Percentiles rank a stretch among this genome's conserved stretches.
These are phyloP conservation scores for Psilocybe azurescens DNA, from an alignment of 768 basidiomycete genomes.

Conservation along the genomic window DNA sequence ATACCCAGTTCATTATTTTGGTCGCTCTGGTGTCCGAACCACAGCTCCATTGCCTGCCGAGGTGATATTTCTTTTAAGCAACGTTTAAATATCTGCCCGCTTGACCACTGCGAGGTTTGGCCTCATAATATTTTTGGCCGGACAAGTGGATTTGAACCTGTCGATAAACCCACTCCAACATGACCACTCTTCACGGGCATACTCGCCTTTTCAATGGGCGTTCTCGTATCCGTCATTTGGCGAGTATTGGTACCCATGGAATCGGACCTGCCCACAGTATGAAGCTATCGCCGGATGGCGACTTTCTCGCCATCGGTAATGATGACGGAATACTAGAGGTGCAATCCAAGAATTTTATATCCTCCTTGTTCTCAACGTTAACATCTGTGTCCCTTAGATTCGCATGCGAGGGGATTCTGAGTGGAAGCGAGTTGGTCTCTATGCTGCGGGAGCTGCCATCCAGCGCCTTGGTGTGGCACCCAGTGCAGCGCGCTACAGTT, in stretches of 20 bases:
- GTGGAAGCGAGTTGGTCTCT: neutral
- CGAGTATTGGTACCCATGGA: neutral
- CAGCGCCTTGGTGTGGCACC: conserved; percentile 10
- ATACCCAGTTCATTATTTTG: no score
- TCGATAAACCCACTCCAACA: no score
- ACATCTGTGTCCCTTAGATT: neutral
- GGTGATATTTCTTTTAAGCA: no score
- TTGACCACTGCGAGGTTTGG: no score
- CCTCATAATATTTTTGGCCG: no score
- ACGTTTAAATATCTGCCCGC: no score
- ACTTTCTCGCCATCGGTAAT: conserved; percentile 3
- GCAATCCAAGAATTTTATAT: neutral
- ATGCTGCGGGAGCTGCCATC: neutral
- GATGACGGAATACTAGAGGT: conserved; percentile 7
- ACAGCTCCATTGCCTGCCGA: no score
- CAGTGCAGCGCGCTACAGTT: neutral
- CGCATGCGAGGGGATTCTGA: neutral
- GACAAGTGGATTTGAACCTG: no score
- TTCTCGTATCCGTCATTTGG: neutral
- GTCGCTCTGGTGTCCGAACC: no score
- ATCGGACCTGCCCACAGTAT: neutral
- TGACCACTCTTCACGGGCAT: no score
- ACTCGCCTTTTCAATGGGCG: neutral
- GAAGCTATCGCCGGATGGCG: neutral
- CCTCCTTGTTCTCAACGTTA: neutral